Evolutionary conservation across 495 filamentous ascomycete genomes (phyloP).

Genomic region (Pseudotulostoma volvatum): DNA sequence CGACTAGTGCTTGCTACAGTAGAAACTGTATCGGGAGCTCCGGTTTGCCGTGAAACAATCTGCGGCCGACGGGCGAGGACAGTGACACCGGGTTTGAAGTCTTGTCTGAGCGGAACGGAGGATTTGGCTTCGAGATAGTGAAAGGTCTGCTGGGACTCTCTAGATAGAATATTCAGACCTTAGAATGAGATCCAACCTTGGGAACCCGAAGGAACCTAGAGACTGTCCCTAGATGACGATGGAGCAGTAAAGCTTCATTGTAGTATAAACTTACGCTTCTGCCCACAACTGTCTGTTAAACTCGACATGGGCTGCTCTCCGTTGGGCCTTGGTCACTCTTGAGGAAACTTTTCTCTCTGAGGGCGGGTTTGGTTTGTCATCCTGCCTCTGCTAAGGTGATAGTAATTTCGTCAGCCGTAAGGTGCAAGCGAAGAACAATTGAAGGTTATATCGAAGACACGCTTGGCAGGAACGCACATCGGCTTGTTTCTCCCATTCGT

Average conservation of each 20-base stretch:
- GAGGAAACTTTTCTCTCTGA: slow-evolving; percentile 31
- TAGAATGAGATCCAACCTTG: not conserved
- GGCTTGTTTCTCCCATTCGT: slow-evolving; percentile 70
- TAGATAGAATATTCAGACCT: slow-evolving; percentile 14
- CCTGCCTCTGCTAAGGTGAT: slow-evolving; percentile 18
- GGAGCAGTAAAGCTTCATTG: not conserved
- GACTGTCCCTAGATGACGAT: not conserved
- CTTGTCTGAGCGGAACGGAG: slow-evolving; percentile 51
- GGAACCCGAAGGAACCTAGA: not conserved
- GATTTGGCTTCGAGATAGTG: slow-evolving; percentile 55
- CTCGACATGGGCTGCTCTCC: slow-evolving; percentile 63
- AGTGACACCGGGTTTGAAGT: slow-evolving; percentile 72
- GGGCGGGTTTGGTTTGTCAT: slow-evolving; percentile 17
- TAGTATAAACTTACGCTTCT: slow-evolving; percentile 61
- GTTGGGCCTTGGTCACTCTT: slow-evolving; percentile 56
- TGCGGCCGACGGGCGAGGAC: slow-evolving; percentile 70
- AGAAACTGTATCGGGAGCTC: slow-evolving; percentile 27
- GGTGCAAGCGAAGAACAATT: not conserved
- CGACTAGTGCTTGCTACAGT: slow-evolving; percentile 41
- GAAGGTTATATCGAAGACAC: not conserved
- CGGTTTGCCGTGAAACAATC: slow-evolving; percentile 9
- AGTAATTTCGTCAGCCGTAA: slow-evolving; percentile 2
- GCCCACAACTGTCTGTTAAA: slow-evolving; percentile 76
- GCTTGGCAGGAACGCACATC: slow-evolving; percentile 33
- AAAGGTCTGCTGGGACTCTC: slow-evolving; percentile 45